phyloP scores from a whole-genome alignment of 176 grass and related monocot species.

The Musa itinerans region DNA sequence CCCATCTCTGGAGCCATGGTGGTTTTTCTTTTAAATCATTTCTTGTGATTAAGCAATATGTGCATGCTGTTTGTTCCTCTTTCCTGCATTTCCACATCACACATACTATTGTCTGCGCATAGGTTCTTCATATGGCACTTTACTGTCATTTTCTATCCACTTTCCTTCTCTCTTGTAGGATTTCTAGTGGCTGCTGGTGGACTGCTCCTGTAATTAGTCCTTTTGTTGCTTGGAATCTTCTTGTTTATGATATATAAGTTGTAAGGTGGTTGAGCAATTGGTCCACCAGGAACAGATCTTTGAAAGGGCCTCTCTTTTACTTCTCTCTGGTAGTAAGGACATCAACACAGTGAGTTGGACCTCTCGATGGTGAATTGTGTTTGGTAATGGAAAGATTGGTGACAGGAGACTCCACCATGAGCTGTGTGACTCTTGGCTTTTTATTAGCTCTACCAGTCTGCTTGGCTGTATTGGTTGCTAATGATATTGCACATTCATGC shows the following conservation, averaged over 20 bases:
- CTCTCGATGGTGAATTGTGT: background rate
- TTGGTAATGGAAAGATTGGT: background rate
- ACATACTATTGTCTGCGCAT: background rate
- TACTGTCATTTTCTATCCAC: background rate
- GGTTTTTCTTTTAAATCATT: background rate
- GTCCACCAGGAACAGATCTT: background rate
- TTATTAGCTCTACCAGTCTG: background rate
- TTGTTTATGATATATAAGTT: background rate
- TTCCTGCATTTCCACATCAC: background rate
- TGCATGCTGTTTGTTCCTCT: background rate
- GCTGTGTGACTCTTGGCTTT: background rate
- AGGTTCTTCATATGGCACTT: background rate
- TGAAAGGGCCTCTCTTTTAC: too few relatives aligned
- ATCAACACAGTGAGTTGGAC: background rate
- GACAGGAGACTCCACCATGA: background rate
- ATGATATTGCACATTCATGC: background rate
- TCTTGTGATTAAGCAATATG: background rate
- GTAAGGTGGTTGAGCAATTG: background rate
- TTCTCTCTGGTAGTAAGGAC: background rate
- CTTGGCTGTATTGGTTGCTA: background rate
- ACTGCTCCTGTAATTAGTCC: constrained; percentile 1
- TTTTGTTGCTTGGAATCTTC: background rate
- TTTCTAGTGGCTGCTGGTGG: background rate
- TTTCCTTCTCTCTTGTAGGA: background rate
- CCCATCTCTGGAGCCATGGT: too few relatives aligned